A percentile compares a stretch with the other conserved stretches of the same genome.
Conservation (phyloP, 1,284 basidiomycete species). For the Cryptococcus maquisensis region DNA sequence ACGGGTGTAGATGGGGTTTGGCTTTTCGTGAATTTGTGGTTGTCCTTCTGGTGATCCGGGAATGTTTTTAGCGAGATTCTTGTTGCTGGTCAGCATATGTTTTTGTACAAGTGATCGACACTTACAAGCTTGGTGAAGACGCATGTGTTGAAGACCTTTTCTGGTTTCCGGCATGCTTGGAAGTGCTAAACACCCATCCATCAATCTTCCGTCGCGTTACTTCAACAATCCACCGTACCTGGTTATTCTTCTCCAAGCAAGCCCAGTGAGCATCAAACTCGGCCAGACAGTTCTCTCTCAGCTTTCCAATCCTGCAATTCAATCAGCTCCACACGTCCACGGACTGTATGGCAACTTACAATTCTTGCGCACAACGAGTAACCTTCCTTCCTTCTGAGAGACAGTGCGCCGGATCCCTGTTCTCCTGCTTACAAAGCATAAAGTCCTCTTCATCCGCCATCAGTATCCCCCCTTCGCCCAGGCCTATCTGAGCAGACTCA, state of each 20-base stretch:
- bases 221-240: constrained; percentile 54
- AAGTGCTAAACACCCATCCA: constrained; percentile 62
- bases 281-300: constrained; percentile 83
- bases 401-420: constrained; percentile 84
- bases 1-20: constrained; percentile 72
- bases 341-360: constrained; percentile 59
- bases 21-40: constrained; percentile 83
- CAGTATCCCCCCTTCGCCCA: not conserved
- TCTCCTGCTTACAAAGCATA: constrained; percentile 97
- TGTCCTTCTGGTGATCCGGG: constrained; percentile 83
- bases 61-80: constrained; percentile 90
- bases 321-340: not conserved
- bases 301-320: constrained; percentile 71
- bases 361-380: constrained; percentile 87
- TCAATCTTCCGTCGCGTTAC: constrained; percentile 1
- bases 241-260: constrained; percentile 93
- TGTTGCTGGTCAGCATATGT: constrained; percentile 58
- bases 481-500: constrained; percentile 51
- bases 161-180: constrained; percentile 83
- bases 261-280: constrained; percentile 93
- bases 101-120: constrained; percentile 42
- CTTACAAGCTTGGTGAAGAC: constrained; percentile 92
- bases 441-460: constrained; percentile 73
- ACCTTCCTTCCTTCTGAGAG: constrained; percentile 93
- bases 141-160: constrained; percentile 86